Percentiles rank a stretch among this genome's conserved stretches.
These are phyloP conservation scores for Cystobasidium slooffiae DNA, from an alignment of 1,284 basidiomycete species.

Conservation along the genomic window DNA sequence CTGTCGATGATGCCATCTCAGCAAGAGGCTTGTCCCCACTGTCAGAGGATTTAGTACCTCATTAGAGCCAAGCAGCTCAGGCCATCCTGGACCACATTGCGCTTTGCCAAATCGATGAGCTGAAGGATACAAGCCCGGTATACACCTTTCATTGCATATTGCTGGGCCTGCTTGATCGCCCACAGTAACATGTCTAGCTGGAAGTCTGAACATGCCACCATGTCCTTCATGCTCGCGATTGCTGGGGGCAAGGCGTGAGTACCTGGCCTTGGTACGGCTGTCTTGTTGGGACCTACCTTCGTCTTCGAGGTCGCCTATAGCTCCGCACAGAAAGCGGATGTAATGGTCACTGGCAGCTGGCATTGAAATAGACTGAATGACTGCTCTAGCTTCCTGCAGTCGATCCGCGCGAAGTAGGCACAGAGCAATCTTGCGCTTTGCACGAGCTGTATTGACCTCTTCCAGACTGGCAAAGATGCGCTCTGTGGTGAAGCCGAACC, in stretches of 20 bases:
- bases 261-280: neutral
- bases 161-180: slow-evolving; percentile 34
- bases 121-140: slow-evolving; percentile 2
- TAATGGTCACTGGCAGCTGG: slow-evolving; percentile 24
- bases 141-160: slow-evolving; percentile 9
- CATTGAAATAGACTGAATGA: neutral
- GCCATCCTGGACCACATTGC: neutral
- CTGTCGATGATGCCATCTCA: neutral
- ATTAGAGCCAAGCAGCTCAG: neutral
- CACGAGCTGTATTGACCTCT: slow-evolving; percentile 15
- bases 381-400: neutral
- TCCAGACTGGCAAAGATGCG: neutral
- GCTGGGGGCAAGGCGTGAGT: neutral
- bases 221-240: neutral
- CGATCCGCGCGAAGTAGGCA: slow-evolving; percentile 19
- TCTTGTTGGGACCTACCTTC: slow-evolving; percentile 10
- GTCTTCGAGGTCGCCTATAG: neutral
- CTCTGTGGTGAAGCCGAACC: slow-evolving; percentile 2
- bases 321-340: slow-evolving; percentile 14
- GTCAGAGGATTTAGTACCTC: neutral
- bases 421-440: slow-evolving; percentile 21
- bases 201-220: slow-evolving; percentile 11
- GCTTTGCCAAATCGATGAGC: neutral
- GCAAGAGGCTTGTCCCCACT: neutral
- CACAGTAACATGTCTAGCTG: slow-evolving; percentile 29